These are phyloP conservation scores for Trypanosoma lewisi DNA, from an alignment of 208 protist species.

Conservation along the genomic window DNA sequence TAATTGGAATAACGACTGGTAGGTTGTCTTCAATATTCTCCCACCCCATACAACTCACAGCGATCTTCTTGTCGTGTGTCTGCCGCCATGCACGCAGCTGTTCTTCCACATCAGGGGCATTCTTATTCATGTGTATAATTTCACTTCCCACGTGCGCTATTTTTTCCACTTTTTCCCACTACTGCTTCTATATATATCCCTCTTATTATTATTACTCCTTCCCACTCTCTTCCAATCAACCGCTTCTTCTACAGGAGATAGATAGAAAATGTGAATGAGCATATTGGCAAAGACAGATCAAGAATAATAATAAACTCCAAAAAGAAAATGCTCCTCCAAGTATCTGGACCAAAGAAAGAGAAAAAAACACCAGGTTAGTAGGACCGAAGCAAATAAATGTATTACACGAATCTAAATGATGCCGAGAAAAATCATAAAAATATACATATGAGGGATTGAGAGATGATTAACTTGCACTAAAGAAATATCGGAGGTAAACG, in stretches of 20 bases:
- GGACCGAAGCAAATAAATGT: no score
- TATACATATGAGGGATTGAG: no score
- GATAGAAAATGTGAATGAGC: slow-evolving; percentile 1
- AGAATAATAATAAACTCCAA: no score
- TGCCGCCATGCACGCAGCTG: slow-evolving; percentile 38
- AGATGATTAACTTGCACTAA: background rate
- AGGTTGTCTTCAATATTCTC: slow-evolving; percentile 10
- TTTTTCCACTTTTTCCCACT: background rate
- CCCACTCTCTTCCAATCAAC: background rate
- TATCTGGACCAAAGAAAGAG: no score
- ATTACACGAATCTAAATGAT: no score
- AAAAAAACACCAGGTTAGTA: no score
- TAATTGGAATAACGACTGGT: slow-evolving; percentile 2
- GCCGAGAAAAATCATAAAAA: no score
- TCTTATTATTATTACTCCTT: slow-evolving; percentile 10
- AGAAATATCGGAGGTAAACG: slow-evolving; percentile 17
- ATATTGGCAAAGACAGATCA: no score
- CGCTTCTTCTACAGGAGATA: background rate
- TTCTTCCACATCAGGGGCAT: slow-evolving; percentile 41
- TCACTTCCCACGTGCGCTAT: no score
- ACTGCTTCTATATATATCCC: background rate
- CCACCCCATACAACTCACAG: slow-evolving; percentile 19
- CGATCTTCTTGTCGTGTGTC: slow-evolving; percentile 12
- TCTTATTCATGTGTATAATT: slow-evolving; percentile 7
- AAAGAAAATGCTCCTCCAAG: no score